phyloP scores from a whole-genome alignment of 163 green algal genomes.

The Volvox carteri region DNA sequence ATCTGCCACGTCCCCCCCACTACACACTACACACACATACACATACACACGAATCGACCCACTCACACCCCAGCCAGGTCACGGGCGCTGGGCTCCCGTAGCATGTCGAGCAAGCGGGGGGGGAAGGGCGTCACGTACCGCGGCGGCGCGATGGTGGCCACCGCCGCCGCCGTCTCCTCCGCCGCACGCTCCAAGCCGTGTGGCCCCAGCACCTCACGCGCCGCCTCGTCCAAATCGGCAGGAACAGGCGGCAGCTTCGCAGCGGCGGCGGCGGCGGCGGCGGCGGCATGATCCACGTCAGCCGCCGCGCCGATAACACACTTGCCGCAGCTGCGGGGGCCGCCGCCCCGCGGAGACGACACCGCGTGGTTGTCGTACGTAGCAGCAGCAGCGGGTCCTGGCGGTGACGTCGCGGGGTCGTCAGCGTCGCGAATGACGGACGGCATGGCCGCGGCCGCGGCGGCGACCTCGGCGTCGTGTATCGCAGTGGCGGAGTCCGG shows the following conservation, averaged over 20 bases:
- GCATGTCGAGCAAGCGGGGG: slow-evolving; percentile 14
- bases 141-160: slow-evolving; percentile 32
- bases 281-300: not conserved
- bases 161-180: slow-evolving; percentile 25
- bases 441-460: slow-evolving; percentile 14
- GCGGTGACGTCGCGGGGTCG: slow-evolving; percentile 21
- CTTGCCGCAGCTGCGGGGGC: not conserved
- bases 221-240: not conserved
- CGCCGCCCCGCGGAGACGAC: not conserved
- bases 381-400: not conserved
- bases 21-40: not conserved
- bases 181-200: not conserved
- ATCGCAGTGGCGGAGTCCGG: not conserved
- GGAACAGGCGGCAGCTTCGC: slow-evolving; percentile 14
- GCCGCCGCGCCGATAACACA: not conserved
- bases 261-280: not conserved
- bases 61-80: slow-evolving; percentile 27
- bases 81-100: slow-evolving; percentile 37
- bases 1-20: not conserved
- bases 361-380: not conserved
- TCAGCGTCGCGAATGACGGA: slow-evolving; percentile 25
- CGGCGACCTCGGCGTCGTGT: not conserved
- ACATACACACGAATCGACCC: not conserved
- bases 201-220: not conserved
- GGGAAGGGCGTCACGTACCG: slow-evolving; percentile 45